These are phyloP conservation scores for Schwanniomyces yamadae DNA, from an alignment of 805 yeast genomes.

Conservation along the genomic window DNA sequence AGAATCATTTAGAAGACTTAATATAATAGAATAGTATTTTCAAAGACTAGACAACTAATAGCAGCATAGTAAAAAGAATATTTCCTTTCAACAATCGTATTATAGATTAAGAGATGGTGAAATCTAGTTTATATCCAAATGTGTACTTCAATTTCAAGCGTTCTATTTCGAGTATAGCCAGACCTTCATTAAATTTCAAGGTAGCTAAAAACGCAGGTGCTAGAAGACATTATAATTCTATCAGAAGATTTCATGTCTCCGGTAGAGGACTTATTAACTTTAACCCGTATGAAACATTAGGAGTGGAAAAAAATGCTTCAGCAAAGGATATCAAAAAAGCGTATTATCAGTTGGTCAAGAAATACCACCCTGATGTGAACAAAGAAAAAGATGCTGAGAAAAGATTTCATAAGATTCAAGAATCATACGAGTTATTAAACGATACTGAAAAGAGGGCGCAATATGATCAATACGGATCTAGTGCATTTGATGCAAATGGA, in stretches of 20 bases:
- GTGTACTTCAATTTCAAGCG: slow-evolving; percentile 5
- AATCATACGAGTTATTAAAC: slow-evolving; percentile 87
- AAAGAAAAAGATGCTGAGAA: slow-evolving; percentile 86
- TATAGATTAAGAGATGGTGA: slow-evolving; percentile 5
- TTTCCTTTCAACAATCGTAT: too few relatives aligned
- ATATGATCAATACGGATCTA: slow-evolving; percentile 87
- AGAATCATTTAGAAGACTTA: slow-evolving; percentile 6
- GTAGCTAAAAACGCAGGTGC: not conserved
- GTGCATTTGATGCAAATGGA: slow-evolving; percentile 71
- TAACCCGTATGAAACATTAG: slow-evolving; percentile 85
- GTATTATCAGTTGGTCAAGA: slow-evolving; percentile 88
- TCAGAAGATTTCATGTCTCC: slow-evolving; percentile 44
- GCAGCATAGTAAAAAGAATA: too few relatives aligned
- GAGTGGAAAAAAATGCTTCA: slow-evolving; percentile 70
- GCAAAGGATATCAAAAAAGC: slow-evolving; percentile 91
- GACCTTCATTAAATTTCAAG: not conserved
- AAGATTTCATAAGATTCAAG: slow-evolving; percentile 89
- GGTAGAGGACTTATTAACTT: slow-evolving; percentile 26
- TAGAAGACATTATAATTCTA: not conserved
- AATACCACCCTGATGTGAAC: slow-evolving; percentile 95
- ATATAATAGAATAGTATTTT: too few relatives aligned
- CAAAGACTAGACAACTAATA: too few relatives aligned
- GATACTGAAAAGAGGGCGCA: slow-evolving; percentile 84
- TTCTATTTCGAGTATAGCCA: slow-evolving; percentile 3
- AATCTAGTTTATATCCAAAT: slow-evolving; percentile 4